Base-by-base conservation (phyloP, 225 moss, liverwort and hornwort genomes). In the Climacium dendroides region DNA sequence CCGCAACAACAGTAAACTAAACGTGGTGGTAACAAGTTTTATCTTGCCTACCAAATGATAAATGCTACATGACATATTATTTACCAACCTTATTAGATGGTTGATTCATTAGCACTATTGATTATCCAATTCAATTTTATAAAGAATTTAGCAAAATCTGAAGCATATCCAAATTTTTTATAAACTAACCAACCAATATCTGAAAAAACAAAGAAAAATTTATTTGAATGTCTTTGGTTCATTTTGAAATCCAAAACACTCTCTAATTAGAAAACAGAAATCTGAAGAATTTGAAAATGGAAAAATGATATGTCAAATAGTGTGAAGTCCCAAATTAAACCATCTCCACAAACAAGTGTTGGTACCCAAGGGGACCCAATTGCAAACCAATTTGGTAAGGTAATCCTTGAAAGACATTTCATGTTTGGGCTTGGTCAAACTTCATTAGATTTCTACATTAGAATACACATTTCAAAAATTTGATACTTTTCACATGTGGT, bases 121-220 rank as follows among this genome's bases (percentile, higher is more conserved):
- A 9, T 10, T 2, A 1, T 26, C 3, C 0, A 10, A 0, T 28
- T 28, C 45, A 6, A 3, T 29, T 29, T 28, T 29, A 18, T 11
- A 4, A 29, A 45, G 3, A 45, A 11, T 4, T 30, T 30, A 47
- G 19, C 47, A 30, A 47, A 29, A 29, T 29, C 30, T 72, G 47
- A 47, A 73, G 47, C 6, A 19, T 73, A 5, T 30, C 18, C 30
- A 47, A 47, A 9, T 6, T 29, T 29, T 18, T 18, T 29, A 30
- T 29, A 18, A 45, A 29, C 10, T 73, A 47, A 4, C 18, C 30
- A 73, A 73, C 10, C 4, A 30, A 47, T 30, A 32, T 30, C 2
- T 0, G 0, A 32, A 74, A 45, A 74, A 74, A 12, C 17, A 28
- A 47, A 72, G 10, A 10, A 29, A n/a, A 37, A 2, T 15, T 26